phyloP scores from a whole-genome alignment of 495 filamentous ascomycete genomes.

The Penicillium desertorum region DNA sequence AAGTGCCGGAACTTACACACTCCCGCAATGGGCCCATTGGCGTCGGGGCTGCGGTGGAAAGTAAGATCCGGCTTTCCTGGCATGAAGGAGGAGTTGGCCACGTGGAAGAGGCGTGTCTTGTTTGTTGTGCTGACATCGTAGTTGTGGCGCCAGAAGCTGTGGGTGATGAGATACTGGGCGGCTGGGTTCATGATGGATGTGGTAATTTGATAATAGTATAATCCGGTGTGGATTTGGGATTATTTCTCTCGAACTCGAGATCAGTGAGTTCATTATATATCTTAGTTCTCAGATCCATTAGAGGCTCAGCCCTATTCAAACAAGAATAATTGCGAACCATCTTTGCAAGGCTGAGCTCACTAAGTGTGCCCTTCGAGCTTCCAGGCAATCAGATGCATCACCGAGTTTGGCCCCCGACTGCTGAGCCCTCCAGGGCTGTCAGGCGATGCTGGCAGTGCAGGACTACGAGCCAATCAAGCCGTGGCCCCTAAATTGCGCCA shows the following conservation, averaged over 20 bases:
- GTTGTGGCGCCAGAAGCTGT: slow-evolving; percentile 27
- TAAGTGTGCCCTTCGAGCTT: no score
- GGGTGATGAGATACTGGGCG: slow-evolving; percentile 25
- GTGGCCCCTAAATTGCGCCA: not conserved
- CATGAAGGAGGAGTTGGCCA: slow-evolving; percentile 30
- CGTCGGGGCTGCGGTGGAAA: slow-evolving; percentile 32
- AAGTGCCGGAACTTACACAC: slow-evolving; percentile 39
- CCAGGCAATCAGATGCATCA: not conserved
- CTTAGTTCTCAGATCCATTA: not conserved
- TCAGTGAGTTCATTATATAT: not conserved
- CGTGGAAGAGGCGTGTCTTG: slow-evolving; percentile 27
- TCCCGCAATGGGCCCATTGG: slow-evolving; percentile 27
- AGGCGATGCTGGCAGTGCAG: not conserved
- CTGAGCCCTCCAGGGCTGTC: not conserved
- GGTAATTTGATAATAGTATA: not conserved
- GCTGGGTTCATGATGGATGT: slow-evolving; percentile 9
- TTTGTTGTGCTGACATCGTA: slow-evolving; percentile 28
- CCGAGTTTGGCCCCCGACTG: not conserved
- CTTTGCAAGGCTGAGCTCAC: not conserved
- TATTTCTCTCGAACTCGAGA: not conserved
- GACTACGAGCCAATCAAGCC: not conserved
- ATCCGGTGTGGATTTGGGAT: no score
- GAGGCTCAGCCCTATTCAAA: not conserved
- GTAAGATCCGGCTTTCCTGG: slow-evolving; percentile 38
- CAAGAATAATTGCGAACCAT: not conserved